Evolutionary conservation across 2,329 filamentous ascomycete species (phyloP).

Genomic region (Xylogone sp.): DNA sequence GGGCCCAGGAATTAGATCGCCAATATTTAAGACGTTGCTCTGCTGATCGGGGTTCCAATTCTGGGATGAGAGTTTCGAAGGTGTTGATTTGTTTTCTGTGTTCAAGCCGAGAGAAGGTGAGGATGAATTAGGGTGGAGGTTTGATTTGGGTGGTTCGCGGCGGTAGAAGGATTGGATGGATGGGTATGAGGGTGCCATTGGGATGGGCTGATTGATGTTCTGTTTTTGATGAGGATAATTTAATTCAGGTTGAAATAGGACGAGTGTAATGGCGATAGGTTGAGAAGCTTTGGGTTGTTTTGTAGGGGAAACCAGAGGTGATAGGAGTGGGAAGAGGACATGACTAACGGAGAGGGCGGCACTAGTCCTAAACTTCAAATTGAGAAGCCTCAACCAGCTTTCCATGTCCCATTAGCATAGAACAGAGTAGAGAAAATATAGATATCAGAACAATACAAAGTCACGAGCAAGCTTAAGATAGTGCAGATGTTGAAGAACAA

Average conservation of each 20-base stretch:
- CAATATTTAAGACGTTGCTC: conserved; percentile 45
- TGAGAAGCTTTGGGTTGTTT: too few species aligned
- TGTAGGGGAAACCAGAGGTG: too few species aligned
- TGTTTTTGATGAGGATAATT: neutral
- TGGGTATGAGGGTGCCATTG: conserved; percentile 17
- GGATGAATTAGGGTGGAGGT: conserved; percentile 1
- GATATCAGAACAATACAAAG: neutral
- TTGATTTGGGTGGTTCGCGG: conserved; percentile 9
- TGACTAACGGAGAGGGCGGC: too few species aligned
- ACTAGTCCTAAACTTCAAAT: too few species aligned
- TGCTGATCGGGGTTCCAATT: conserved; percentile 38
- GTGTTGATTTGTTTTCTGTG: conserved; percentile 37
- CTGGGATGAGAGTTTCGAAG: conserved; percentile 32
- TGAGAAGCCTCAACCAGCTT: too few species aligned
- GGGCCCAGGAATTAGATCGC: conserved; percentile 44
- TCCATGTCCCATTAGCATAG: too few species aligned
- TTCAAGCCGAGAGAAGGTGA: conserved; percentile 42
- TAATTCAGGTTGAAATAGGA: too few species aligned
- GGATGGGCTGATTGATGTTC: neutral
- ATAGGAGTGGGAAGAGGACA: too few species aligned
- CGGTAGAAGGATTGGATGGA: conserved; percentile 26
- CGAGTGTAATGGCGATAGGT: too few species aligned
- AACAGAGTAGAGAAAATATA: too few species aligned
- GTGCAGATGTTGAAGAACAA: conserved; percentile 10
- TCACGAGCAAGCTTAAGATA: neutral